phyloP scores from a whole-genome alignment of 306 rosid genomes.

The Acacia melanoxylon region DNA sequence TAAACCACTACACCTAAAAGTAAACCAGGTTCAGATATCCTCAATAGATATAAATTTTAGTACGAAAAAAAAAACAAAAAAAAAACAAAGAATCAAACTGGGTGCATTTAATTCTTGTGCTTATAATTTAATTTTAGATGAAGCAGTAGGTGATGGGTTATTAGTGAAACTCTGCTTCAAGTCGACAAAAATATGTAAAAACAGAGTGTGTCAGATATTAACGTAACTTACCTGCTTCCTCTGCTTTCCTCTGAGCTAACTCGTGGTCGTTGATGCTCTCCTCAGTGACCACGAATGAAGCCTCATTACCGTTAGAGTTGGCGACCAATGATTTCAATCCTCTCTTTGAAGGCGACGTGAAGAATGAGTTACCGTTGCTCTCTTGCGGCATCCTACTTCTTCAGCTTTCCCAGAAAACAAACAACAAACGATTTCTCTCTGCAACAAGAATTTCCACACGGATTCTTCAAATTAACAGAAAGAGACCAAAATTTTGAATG shows the following conservation, averaged over 20 bases:
- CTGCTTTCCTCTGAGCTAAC: conserved; percentile 96
- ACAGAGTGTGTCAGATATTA: neutral
- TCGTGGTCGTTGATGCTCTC: conserved; percentile 84
- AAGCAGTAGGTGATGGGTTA: neutral
- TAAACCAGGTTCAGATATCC: neutral
- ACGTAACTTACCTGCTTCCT: conserved; percentile 75
- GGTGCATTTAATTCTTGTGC: neutral
- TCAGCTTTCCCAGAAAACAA: neutral
- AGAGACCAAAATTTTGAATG: neutral
- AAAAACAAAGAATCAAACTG: neutral
- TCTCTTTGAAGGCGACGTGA: conserved; percentile 72
- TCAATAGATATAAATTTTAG: neutral
- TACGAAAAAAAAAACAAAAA: neutral
- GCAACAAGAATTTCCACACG: neutral
- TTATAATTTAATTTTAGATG: neutral
- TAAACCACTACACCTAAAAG: too few relatives aligned
- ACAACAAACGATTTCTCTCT: conserved; percentile 1
- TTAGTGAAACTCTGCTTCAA: neutral
- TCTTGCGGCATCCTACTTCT: conserved; percentile 69
- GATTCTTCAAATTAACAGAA: neutral
- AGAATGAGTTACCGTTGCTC: conserved; percentile 38
- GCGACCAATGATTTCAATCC: conserved; percentile 59
- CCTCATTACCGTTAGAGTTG: conserved; percentile 44
- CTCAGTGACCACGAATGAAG: conserved; percentile 40
- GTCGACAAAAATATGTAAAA: neutral